These are phyloP conservation scores for Funneliformis geosporum DNA, from an alignment of 192 early-diverging fungal genomes.

Conservation along the genomic window DNA sequence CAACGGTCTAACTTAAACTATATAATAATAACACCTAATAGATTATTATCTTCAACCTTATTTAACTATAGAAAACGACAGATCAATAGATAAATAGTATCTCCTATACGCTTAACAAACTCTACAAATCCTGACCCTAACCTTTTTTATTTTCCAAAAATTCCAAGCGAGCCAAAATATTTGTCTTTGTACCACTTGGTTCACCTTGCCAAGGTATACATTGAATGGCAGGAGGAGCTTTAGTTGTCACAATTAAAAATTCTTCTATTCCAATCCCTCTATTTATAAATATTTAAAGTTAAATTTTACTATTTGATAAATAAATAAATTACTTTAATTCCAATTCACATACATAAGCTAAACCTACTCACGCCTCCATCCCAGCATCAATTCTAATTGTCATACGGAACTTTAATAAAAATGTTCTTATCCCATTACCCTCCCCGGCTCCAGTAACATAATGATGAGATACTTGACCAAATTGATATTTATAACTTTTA, in stretches of 20 bases:
- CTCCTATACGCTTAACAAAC: not conserved
- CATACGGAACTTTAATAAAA: slow-evolving; percentile 65
- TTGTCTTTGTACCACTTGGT: slow-evolving; percentile 26
- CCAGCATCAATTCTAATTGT: slow-evolving; percentile 79
- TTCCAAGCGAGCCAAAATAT: slow-evolving; percentile 33
- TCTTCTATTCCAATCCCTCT: slow-evolving; percentile 68
- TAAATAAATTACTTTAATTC: not conserved
- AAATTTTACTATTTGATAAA: not conserved
- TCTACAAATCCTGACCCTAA: slow-evolving; percentile 23
- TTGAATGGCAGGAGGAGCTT: slow-evolving; percentile 68
- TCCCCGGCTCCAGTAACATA: slow-evolving; percentile 72
- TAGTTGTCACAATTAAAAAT: slow-evolving; percentile 69
- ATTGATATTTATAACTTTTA: slow-evolving; percentile 59
- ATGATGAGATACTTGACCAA: slow-evolving; percentile 57
- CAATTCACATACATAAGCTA: not conserved
- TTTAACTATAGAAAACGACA: not conserved
- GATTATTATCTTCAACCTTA: slow-evolving; percentile 9
- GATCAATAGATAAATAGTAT: not conserved
- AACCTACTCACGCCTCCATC: slow-evolving; percentile 39
- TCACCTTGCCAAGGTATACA: slow-evolving; percentile 73
- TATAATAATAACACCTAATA: too few species aligned
- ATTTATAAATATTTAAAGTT: not conserved
- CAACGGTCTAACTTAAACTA: too few species aligned
- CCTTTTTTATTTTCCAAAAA: slow-evolving; percentile 43
- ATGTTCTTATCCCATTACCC: slow-evolving; percentile 55